Base-by-base conservation (phyloP, 116 monocot genomes). In the Iris pallida region DNA sequence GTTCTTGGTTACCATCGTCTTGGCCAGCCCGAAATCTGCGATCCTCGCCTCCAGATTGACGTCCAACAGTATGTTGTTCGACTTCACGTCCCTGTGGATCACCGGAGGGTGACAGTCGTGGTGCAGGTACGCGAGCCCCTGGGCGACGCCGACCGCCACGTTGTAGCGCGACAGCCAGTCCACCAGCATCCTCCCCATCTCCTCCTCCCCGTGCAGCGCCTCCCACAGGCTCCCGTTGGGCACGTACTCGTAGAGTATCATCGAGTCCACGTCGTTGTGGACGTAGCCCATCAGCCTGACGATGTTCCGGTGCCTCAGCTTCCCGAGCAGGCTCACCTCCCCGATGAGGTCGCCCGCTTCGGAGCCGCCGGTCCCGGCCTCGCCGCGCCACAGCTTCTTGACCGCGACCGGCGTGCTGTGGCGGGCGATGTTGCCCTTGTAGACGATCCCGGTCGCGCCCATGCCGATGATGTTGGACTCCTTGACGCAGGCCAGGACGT, bases 151-250 rank as follows among this genome's bases (percentile, higher is more conserved):
- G 13, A 64, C 64, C 11, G 91, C 95, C 16, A 95, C 84, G 16
- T 84, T 88, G 85, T 95, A 95, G 62, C 91, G 63, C 10, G 86
- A 74, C 17, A 88, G 86, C 95, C 95, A 95, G 54, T 95, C 95
- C 40, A 84, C 64, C 45, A 91, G 72, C 76, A 84, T 14, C 8
- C 73, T 65, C 4, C 57, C 78, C 4, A 68, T 66, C 62, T 45
- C 41, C n/a, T 13, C 47, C 42, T 16, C 45, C 8, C 90, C 88
- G 51, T 90, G 90, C 54, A 95, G 64, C 1, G 82, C 88, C 57
- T 95, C 94, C 90, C 90, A 95, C 54, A 89, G 42, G 73, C 83
- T 89, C 4, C 89, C 85, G 40, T 89, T 81, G 0, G 83, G 78
- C 86, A 90, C 76, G 70, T 81, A 86, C 66, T 90, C 86, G 63